A percentile compares a stretch with the other conserved stretches of the same genome.
phyloP scores from a whole-genome alignment of 1,284 basidiomycete genomes.

The Microbotryomycetes sp. region DNA sequence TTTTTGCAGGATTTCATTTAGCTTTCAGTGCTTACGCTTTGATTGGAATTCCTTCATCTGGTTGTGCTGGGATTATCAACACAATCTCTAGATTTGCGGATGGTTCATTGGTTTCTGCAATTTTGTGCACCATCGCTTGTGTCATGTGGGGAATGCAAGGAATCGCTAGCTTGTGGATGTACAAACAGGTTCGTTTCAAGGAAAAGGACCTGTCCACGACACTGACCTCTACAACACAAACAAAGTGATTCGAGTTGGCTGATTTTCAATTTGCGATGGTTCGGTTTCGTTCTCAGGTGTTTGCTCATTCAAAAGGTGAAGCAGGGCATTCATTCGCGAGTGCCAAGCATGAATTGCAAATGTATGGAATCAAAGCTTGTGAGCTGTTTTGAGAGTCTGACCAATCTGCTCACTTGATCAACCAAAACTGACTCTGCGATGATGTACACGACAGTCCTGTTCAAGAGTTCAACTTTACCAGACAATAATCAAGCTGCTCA shows the following conservation, averaged over 20 bases:
- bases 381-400: background rate
- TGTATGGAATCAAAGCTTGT: slow-evolving; percentile 20
- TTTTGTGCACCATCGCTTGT: slow-evolving; percentile 71
- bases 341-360: slow-evolving; percentile 72
- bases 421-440: background rate
- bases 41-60: slow-evolving; percentile 58
- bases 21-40: slow-evolving; percentile 57
- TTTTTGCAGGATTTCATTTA: slow-evolving; percentile 90
- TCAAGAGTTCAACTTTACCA: background rate
- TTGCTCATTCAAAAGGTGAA: slow-evolving; percentile 65
- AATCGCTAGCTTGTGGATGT: slow-evolving; percentile 72
- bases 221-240: slow-evolving; percentile 19
- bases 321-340: slow-evolving; percentile 71
- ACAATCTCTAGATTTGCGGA: slow-evolving; percentile 49
- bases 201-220: background rate
- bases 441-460: background rate
- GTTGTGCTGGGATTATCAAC: slow-evolving; percentile 90
- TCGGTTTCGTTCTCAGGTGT: slow-evolving; percentile 55
- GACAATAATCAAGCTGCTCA: background rate
- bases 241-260: background rate
- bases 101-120: slow-evolving; percentile 58
- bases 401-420: background rate
- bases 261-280: background rate
- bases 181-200: slow-evolving; percentile 55
- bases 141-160: slow-evolving; percentile 84